These are phyloP conservation scores for Lactuca sativa DNA, from an alignment of 129 eudicot species.

Conservation along the genomic window DNA sequence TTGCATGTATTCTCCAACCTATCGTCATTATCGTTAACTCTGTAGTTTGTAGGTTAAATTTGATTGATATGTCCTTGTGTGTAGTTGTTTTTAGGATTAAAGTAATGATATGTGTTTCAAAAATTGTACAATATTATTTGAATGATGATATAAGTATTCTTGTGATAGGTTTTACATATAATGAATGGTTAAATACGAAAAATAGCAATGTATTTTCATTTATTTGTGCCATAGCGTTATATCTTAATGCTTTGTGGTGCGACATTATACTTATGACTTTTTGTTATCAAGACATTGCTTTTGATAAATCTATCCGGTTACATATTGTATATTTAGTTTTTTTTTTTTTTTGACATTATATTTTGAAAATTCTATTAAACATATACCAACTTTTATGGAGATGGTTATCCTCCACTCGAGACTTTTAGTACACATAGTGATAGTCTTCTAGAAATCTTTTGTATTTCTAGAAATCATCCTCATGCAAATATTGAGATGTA, in stretches of 20 bases:
- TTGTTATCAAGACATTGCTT: neutral
- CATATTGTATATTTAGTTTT: no score
- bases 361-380: neutral
- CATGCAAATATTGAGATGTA: no score
- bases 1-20: slow-evolving; percentile 92
- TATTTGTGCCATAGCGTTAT: neutral
- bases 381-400: neutral
- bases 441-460: no score
- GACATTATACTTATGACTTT: no score
- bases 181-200: neutral
- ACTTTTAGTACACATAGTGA: no score
- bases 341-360: neutral
- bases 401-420: neutral
- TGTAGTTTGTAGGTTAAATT: slow-evolving; percentile 22
- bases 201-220: neutral
- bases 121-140: slow-evolving; percentile 16
- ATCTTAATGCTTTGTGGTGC: neutral
- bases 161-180: slow-evolving; percentile 7
- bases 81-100: slow-evolving; percentile 20
- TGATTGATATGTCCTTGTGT: slow-evolving; percentile 5
- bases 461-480: neutral
- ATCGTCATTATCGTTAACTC: slow-evolving; percentile 63
- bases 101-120: slow-evolving; percentile 24
- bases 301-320: neutral
- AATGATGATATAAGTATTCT: slow-evolving; percentile 18